A percentile compares a stretch with the other conserved stretches of the same genome.
Conservation (phyloP, 805 yeast species). For the Candida broadrunensis region DNA sequence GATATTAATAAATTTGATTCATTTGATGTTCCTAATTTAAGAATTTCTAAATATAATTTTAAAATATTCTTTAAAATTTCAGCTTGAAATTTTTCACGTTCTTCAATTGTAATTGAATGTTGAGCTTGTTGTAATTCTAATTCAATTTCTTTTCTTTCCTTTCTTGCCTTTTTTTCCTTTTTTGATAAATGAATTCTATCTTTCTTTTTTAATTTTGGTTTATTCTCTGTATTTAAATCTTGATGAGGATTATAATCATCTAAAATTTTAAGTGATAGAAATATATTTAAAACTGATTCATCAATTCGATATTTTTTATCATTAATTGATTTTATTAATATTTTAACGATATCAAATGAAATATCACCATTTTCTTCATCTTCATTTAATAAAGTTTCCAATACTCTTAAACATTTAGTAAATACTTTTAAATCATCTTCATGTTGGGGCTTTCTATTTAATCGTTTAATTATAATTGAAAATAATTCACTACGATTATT, state of each 20-base stretch:
- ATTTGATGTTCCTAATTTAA: slow-evolving; percentile 49
- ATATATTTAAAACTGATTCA: slow-evolving; percentile 72
- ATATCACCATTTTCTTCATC: slow-evolving; percentile 80
- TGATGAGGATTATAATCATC: slow-evolving; percentile 71
- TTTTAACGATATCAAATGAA: slow-evolving; percentile 68
- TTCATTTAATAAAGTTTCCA: slow-evolving; percentile 69
- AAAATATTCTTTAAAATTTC: slow-evolving; percentile 74
- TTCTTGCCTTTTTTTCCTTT: slow-evolving; percentile 81
- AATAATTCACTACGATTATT: slow-evolving; percentile 78
- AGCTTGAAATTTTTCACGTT: slow-evolving; percentile 81
- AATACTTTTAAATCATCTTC: slow-evolving; percentile 47
- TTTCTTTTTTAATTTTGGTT: slow-evolving; percentile 66
- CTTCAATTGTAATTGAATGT: slow-evolving; percentile 80
- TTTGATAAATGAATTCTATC: slow-evolving; percentile 91
- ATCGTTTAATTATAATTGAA: slow-evolving; percentile 61
- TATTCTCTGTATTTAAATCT: slow-evolving; percentile 35
- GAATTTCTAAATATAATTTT: slow-evolving; percentile 71
- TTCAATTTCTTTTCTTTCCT: slow-evolving; percentile 83
- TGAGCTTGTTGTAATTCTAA: slow-evolving; percentile 88
- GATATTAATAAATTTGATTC: slow-evolving; percentile 62
- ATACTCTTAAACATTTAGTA: slow-evolving; percentile 55
- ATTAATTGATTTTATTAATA: slow-evolving; percentile 66
- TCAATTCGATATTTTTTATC: slow-evolving; percentile 77
- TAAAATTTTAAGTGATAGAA: slow-evolving; percentile 64
- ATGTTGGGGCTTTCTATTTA: slow-evolving; percentile 58